phyloP scores from a whole-genome alignment of 2,329 filamentous ascomycete genomes.

The Cladophialophora immunda region DNA sequence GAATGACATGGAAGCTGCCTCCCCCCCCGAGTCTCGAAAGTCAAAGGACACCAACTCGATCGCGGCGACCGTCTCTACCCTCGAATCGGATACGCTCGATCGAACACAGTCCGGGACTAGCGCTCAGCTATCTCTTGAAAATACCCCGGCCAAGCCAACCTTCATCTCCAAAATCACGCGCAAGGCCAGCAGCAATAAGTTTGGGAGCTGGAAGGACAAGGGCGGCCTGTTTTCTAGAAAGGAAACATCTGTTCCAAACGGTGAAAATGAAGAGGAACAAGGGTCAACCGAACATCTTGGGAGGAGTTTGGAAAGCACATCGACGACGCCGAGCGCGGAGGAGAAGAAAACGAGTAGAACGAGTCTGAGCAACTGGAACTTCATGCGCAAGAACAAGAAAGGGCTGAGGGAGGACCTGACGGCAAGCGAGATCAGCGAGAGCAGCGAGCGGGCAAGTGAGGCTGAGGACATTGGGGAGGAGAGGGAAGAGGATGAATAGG shows the following conservation, averaged over 20 bases:
- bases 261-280: slow-evolving; percentile 55
- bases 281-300: slow-evolving; percentile 45
- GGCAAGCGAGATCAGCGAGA: slow-evolving; percentile 48
- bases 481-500: slow-evolving; percentile 49
- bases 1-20: slow-evolving; percentile 48
- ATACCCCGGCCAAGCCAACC: slow-evolving; percentile 52
- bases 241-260: slow-evolving; percentile 50
- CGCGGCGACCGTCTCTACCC: slow-evolving; percentile 49
- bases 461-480: slow-evolving; percentile 48
- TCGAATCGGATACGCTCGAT: slow-evolving; percentile 60
- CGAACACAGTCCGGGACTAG: slow-evolving; percentile 53
- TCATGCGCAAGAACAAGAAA: slow-evolving; percentile 53
- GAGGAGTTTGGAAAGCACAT: slow-evolving; percentile 40
- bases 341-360: slow-evolving; percentile 54
- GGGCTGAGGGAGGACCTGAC: slow-evolving; percentile 38
- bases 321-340: slow-evolving; percentile 44
- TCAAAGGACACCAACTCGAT: slow-evolving; percentile 56
- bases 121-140: slow-evolving; percentile 37
- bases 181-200: slow-evolving; percentile 61
- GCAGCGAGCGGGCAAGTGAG: slow-evolving; percentile 54
- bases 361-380: slow-evolving; percentile 54
- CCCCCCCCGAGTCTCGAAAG: slow-evolving; percentile 55
- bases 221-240: slow-evolving; percentile 55
- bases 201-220: slow-evolving; percentile 60
- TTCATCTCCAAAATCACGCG: slow-evolving; percentile 62